Conservation (phyloP, 23 red algal genomes). For the Gracilariopsis chorda region DNA sequence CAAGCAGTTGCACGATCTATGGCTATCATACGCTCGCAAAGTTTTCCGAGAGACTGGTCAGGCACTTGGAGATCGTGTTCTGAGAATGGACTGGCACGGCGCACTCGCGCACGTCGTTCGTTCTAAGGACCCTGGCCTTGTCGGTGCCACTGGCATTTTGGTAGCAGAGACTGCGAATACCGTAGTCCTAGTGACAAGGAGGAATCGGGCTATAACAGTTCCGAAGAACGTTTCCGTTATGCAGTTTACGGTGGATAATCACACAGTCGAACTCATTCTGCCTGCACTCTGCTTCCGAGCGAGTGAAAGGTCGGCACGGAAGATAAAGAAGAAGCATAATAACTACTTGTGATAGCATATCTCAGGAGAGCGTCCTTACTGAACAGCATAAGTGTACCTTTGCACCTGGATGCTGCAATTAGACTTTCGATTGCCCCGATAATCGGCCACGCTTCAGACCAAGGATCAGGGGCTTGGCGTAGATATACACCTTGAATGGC, state of each 20-base stretch:
- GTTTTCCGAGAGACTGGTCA: background rate
- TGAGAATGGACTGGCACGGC: constrained; percentile 69
- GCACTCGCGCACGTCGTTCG: constrained; percentile 21
- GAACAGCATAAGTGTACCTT: no score
- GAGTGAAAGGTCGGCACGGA: constrained; percentile 49
- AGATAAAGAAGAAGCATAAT: constrained; percentile 64
- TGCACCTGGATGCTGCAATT: no score
- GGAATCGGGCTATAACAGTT: constrained; percentile 14
- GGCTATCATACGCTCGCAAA: constrained; percentile 32
- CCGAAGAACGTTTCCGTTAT: constrained; percentile 49
- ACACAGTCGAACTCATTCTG: constrained; percentile 12
- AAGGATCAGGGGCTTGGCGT: no score
- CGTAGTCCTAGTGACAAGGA: constrained; percentile 29
- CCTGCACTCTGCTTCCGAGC: constrained; percentile 42
- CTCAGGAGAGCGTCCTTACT: no score
- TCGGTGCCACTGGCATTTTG: constrained; percentile 37
- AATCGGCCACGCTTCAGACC: no score
- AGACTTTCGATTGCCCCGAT: no score
- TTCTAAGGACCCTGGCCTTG: constrained; percentile 41
- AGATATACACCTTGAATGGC: no score
- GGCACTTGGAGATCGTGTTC: constrained; percentile 40
- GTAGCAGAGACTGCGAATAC: constrained; percentile 66
- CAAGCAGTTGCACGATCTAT: background rate
- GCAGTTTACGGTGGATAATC: background rate
- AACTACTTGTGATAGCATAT: constrained; percentile 6